Evolutionary conservation across 2,329 filamentous ascomycete genomes (phyloP).

Genomic region (Lasiodiplodia sp.): DNA sequence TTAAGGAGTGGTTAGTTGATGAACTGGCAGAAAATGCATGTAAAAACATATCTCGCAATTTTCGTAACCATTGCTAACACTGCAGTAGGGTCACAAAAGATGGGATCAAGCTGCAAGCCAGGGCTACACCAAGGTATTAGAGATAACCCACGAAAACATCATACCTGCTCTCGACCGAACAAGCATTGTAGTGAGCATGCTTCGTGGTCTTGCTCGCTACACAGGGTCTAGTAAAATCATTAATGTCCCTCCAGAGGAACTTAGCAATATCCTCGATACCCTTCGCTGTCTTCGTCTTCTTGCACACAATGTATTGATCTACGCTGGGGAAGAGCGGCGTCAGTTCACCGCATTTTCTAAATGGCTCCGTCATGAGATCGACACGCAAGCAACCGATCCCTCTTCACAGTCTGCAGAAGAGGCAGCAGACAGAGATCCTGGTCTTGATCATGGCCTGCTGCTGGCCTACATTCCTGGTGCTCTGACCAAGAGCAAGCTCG

Average conservation of each 20-base stretch:
- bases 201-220: conserved; percentile 84
- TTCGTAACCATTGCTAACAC: neutral
- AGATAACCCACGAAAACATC: conserved; percentile 84
- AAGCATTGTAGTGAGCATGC: conserved; percentile 78
- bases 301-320: conserved; percentile 74
- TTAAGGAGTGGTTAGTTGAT: conserved; percentile 90
- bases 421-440: conserved; percentile 76
- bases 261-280: conserved; percentile 65
- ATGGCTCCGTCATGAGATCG: conserved; percentile 86
- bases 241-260: conserved; percentile 55
- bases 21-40: conserved; percentile 78
- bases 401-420: conserved; percentile 68
- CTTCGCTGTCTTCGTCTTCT: conserved; percentile 78
- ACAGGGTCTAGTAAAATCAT: conserved; percentile 70
- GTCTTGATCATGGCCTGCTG: conserved; percentile 75
- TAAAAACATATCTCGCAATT: conserved; percentile 24
- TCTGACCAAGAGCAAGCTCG: conserved; percentile 70
- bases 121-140: conserved; percentile 78
- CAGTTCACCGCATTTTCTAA: conserved; percentile 80
- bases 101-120: conserved; percentile 89
- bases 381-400: conserved; percentile 72
- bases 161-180: conserved; percentile 87
- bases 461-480: conserved; percentile 79
- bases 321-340: conserved; percentile 77
- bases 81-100: conserved; percentile 80